phyloP scores from a whole-genome alignment of 1,284 basidiomycete species.

The Leccinum subrobustum region DNA sequence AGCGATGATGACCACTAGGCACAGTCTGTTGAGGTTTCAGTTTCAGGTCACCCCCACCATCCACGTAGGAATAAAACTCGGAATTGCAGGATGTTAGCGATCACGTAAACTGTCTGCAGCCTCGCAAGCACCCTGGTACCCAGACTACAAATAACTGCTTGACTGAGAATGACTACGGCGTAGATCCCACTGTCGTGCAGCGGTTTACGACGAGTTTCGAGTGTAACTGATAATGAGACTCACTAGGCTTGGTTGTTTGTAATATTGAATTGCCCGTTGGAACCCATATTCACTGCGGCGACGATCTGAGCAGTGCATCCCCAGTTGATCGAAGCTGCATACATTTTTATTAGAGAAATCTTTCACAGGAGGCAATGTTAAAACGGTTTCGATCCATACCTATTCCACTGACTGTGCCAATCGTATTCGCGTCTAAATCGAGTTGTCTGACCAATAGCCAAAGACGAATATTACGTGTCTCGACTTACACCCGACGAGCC shows the following conservation, averaged over 20 bases:
- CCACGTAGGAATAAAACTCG: background rate
- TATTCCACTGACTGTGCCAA: background rate
- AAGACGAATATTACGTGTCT: background rate
- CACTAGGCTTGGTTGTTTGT: background rate
- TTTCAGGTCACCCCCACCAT: background rate
- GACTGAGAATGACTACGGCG: background rate
- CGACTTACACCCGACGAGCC: background rate
- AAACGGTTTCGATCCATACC: background rate
- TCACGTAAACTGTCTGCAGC: background rate
- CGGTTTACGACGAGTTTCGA: background rate
- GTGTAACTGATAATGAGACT: background rate
- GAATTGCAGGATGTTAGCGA: background rate
- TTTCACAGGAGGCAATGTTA: background rate
- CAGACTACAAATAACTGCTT: background rate
- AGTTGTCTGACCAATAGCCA: background rate
- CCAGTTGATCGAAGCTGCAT: background rate
- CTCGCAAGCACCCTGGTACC: background rate
- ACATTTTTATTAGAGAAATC: background rate
- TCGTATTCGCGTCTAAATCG: background rate
- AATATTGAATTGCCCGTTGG: background rate
- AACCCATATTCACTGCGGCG: background rate
- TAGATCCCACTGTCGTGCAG: background rate
- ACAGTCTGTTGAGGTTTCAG: background rate
- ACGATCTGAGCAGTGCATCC: background rate
- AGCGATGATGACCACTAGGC: background rate